Conservation (phyloP, 225 moss, liverwort and hornwort species). For the Thuidium tamariscinum region DNA sequence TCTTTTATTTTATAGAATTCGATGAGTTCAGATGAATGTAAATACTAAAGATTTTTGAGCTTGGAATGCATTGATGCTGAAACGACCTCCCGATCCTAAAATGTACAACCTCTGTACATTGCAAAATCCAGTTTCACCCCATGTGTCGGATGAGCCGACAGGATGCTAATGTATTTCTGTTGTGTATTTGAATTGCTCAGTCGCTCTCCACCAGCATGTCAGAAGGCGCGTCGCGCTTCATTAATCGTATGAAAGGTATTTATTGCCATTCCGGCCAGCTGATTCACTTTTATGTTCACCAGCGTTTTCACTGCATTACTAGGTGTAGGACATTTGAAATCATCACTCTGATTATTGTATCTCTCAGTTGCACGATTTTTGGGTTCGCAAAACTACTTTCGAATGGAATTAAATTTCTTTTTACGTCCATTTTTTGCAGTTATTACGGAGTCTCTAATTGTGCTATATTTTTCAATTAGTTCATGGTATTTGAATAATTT, state of each 20-base stretch:
- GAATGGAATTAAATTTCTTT: neutral
- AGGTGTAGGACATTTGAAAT: neutral
- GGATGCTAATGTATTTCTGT: neutral
- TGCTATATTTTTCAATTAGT: neutral
- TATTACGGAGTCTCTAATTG: neutral
- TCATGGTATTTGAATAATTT: neutral
- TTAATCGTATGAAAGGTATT: slow-evolving; percentile 50
- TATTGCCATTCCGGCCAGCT: neutral
- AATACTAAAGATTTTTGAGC: neutral
- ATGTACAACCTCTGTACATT: neutral
- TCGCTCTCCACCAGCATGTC: slow-evolving; percentile 39
- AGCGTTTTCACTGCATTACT: neutral
- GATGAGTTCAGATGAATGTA: neutral
- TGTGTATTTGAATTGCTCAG: slow-evolving; percentile 4
- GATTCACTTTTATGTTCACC: neutral
- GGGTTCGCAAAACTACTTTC: neutral
- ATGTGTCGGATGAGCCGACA: neutral
- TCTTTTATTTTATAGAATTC: neutral
- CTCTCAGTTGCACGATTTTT: neutral
- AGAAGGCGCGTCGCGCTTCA: slow-evolving; percentile 37
- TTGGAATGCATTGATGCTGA: neutral
- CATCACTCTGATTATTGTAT: neutral
- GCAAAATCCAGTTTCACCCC: neutral
- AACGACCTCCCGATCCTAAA: neutral
- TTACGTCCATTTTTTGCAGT: neutral